A percentile compares a stretch with the other conserved stretches of the same genome.
Conservation (phyloP, 257 asterid genomes). For the Echium plantagineum region DNA sequence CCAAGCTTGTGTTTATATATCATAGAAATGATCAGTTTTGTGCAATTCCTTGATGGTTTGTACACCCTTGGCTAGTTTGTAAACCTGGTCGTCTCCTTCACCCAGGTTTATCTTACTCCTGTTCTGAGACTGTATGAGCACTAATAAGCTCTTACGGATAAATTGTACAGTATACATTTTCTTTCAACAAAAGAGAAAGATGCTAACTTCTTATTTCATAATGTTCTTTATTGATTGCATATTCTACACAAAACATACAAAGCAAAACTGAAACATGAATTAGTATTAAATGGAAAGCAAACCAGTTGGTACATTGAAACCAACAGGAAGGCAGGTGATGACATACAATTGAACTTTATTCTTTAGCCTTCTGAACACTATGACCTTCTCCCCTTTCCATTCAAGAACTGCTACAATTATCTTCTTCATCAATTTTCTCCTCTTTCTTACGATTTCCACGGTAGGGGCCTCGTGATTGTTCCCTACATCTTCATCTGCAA, state of each 20-base stretch:
- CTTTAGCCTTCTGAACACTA: conserved; percentile 58
- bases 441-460: background rate
- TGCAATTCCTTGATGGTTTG: no score
- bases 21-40: no score
- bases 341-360: conserved; percentile 50
- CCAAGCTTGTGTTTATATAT: background rate
- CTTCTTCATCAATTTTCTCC: conserved; percentile 35
- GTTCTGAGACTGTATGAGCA: no score
- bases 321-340: conserved; percentile 53
- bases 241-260: background rate
- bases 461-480: conserved; percentile 6
- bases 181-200: background rate
- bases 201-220: background rate
- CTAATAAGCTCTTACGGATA: no score
- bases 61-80: no score
- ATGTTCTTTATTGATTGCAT: background rate
- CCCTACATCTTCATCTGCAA: conserved; percentile 33
- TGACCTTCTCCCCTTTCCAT: conserved; percentile 56
- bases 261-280: background rate
- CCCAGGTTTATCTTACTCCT: no score
- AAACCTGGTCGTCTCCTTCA: no score
- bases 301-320: conserved; percentile 42
- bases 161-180: background rate
- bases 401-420: conserved; percentile 38
- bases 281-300: conserved; percentile 39